A percentile compares a stretch with the other conserved stretches of the same genome.
Conservation (phyloP, 179 eudicot genomes). For the Beta lomatogona region DNA sequence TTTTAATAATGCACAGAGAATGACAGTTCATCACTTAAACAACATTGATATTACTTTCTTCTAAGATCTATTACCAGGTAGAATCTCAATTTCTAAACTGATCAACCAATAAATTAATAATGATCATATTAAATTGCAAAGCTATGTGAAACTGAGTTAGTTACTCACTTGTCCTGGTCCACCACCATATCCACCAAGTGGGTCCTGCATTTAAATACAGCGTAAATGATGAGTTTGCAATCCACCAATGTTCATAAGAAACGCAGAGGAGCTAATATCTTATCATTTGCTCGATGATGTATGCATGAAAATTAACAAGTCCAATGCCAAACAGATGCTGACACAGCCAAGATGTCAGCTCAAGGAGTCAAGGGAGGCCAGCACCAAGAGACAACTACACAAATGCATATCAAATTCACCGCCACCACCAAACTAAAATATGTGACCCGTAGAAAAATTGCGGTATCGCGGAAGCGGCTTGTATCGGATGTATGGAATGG, state of each 20-base stretch:
- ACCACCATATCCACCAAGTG: slow-evolving; percentile 90
- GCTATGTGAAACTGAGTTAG: neutral
- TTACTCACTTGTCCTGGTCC: slow-evolving; percentile 93
- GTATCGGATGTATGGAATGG: too few relatives aligned
- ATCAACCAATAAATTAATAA: neutral
- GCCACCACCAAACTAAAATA: too few relatives aligned
- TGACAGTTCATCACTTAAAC: neutral
- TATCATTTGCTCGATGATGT: neutral
- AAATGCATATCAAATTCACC: too few relatives aligned
- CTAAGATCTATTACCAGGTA: neutral
- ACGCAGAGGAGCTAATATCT: neutral
- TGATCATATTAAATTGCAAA: neutral
- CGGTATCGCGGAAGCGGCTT: too few relatives aligned
- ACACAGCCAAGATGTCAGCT: neutral
- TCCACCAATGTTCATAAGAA: neutral
- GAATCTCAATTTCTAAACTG: neutral
- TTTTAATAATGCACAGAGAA: too few relatives aligned
- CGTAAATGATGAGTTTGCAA: neutral
- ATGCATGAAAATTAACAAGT: neutral
- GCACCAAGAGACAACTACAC: neutral
- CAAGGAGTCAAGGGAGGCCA: neutral
- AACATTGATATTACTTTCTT: neutral
- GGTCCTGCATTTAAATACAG: slow-evolving; percentile 53
- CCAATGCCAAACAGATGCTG: neutral
- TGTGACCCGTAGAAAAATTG: too few relatives aligned